A percentile compares a stretch with the other conserved stretches of the same genome.
Evolutionary conservation across 768 basidiomycete species (phyloP).

Genomic region (Neoboletus subvelutipes): DNA sequence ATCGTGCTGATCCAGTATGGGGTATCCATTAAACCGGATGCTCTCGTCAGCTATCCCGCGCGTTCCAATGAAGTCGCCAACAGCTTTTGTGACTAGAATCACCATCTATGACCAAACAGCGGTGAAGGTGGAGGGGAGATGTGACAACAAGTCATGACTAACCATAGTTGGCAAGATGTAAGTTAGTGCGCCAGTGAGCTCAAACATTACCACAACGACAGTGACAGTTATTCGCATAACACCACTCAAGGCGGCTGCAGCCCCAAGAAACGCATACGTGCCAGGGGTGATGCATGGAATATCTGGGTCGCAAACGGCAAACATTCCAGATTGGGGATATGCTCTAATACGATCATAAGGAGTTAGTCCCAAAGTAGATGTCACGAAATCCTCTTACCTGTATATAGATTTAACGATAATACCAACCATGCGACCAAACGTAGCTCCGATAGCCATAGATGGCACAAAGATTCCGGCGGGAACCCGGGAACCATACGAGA

Average conservation of each 20-base stretch:
- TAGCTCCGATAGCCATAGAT: slow-evolving; percentile 97
- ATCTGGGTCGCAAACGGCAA: slow-evolving; percentile 87
- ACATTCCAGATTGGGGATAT: slow-evolving; percentile 81
- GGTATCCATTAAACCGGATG: slow-evolving; percentile 96
- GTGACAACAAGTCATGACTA: slow-evolving; percentile 20
- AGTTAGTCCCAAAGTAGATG: background rate
- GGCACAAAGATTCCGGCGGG: slow-evolving; percentile 98
- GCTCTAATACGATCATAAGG: slow-evolving; percentile 46
- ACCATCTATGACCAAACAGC: slow-evolving; percentile 67
- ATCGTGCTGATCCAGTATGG: slow-evolving; percentile 95
- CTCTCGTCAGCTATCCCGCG: slow-evolving; percentile 96
- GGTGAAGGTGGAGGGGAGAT: slow-evolving; percentile 6
- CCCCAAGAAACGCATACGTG: slow-evolving; percentile 96
- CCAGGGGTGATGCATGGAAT: slow-evolving; percentile 97
- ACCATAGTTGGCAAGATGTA: slow-evolving; percentile 99
- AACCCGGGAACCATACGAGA: slow-evolving; percentile 95
- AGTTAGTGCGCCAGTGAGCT: slow-evolving; percentile 93
- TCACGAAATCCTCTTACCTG: slow-evolving; percentile 49
- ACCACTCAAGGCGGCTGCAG: slow-evolving; percentile 93
- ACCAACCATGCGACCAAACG: slow-evolving; percentile 95
- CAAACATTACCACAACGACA: slow-evolving; percentile 99
- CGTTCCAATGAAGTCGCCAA: slow-evolving; percentile 90
- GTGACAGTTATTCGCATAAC: slow-evolving; percentile 97
- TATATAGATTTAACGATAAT: slow-evolving; percentile 95
- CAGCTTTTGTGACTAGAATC: slow-evolving; percentile 92